These are phyloP conservation scores for Leccinum rimulosum DNA, from an alignment of 768 basidiomycete species.

Conservation along the genomic window DNA sequence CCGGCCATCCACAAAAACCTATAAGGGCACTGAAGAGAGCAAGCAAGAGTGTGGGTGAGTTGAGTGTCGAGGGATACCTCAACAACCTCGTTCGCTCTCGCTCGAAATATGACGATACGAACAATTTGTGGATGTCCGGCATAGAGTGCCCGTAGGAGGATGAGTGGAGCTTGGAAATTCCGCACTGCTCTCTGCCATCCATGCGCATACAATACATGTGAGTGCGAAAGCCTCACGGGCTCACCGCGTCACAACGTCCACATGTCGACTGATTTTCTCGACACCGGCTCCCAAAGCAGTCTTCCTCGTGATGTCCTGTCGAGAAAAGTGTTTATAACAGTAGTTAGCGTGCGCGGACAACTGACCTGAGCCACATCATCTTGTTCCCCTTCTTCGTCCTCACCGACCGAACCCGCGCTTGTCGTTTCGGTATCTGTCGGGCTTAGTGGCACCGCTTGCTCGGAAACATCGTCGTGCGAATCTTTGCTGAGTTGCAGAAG, in stretches of 20 bases:
- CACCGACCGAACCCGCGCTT: constrained; percentile 10
- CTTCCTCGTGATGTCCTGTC: constrained; percentile 28
- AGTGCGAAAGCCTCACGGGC: not conserved
- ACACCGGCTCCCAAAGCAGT: constrained; percentile 35
- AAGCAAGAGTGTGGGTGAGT: not conserved
- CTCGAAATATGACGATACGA: not conserved
- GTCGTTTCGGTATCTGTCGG: constrained; percentile 11
- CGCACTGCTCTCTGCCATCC: constrained; percentile 4
- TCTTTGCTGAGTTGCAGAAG: constrained; percentile 11
- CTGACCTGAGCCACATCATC: constrained; percentile 22
- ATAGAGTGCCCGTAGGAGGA: constrained; percentile 11
- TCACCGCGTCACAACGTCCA: constrained; percentile 21
- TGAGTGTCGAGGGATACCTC: not conserved
- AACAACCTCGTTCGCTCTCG: not conserved
- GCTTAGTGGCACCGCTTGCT: constrained; percentile 4
- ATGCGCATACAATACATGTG: not conserved
- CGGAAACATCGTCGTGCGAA: not conserved
- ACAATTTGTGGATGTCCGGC: not conserved
- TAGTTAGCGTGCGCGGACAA: not conserved
- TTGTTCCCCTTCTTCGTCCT: constrained; percentile 14
- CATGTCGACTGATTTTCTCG: constrained; percentile 37
- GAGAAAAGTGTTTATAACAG: constrained; percentile 6
- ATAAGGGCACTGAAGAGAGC: not conserved
- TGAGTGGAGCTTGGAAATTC: constrained; percentile 5
- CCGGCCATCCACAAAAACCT: not conserved